Base-by-base conservation (phyloP, 1,139 yeast genomes). In the Suhomyces ambrosiae region DNA sequence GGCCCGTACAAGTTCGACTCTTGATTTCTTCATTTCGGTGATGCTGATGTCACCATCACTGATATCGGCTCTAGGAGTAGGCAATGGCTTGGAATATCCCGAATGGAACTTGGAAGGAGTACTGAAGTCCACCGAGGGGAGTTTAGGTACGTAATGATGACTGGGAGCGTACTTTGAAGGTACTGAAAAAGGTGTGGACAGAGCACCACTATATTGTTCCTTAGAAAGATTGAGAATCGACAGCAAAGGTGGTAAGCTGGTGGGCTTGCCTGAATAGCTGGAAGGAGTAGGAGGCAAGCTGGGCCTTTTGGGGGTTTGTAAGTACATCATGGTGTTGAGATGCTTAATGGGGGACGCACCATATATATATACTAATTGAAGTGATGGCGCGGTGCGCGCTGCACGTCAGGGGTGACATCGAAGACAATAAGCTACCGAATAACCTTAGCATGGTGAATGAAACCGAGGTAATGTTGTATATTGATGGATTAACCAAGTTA, bases 201-300 rank as follows among this genome's bases (percentile, higher is more conserved):
- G 26, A 3, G 42, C 34, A 15, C 34, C 27, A 8, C 30, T 14
- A 23, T 13, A 36, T 11, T 32, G 42, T 2, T 39, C 42, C 27
- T 35, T 35, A 23, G 40, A 19, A 29, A 38, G 32, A 33, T 41
- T 41, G 27, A 71, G 57, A 17, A 67, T 52, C 17, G 73, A 53
- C 23, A 71, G 63, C 50, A 71, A 64, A 13, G 76, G 76, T 16
- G 76, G 76, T 42, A 71, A 65, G 44, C 57, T 55, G 29, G 68
- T 49, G 15, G 37, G 35, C 38, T 42, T 53, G 46, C 40, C 38
- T 44, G 42, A 45, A 46, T 46, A 51, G 36, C 40, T 40, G 35
- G 47, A 45, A 32, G 60, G 60, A n/a, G 64, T 54, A 27, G 62
- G 53, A 33, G 60, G 67, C 41, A 58, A 54, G 35, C 44, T 47